phyloP scores from a whole-genome alignment of 257 asterid genomes.

The Catharanthus roseus region DNA sequence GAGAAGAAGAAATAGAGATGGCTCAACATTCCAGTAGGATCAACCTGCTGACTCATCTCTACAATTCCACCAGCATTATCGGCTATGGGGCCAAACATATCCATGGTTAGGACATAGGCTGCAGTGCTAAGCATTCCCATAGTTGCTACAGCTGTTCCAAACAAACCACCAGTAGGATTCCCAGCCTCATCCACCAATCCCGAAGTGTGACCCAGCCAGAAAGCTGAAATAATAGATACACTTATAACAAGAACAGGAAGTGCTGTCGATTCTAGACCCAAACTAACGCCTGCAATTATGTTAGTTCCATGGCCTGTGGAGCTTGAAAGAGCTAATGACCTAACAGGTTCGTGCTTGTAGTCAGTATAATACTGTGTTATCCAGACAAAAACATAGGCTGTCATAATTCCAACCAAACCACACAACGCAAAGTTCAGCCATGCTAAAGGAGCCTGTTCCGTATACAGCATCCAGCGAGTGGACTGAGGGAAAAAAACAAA shows the following conservation, averaged over 20 bases:
- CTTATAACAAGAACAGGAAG: slow-evolving; percentile 97
- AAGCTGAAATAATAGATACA: slow-evolving; percentile 73
- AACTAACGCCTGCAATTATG: slow-evolving; percentile 96
- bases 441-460: slow-evolving; percentile 98
- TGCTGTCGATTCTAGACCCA: slow-evolving; percentile 98
- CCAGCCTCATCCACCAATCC: slow-evolving; percentile 93
- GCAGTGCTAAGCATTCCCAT: slow-evolving; percentile 99
- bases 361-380: slow-evolving; percentile 91
- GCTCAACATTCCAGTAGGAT: not conserved
- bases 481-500: slow-evolving; percentile 71
- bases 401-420: slow-evolving; percentile 92
- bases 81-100: slow-evolving; percentile 99
- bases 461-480: slow-evolving; percentile 95
- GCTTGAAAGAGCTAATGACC: slow-evolving; percentile 88
- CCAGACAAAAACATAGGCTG: slow-evolving; percentile 86
- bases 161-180: slow-evolving; percentile 93
- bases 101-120: slow-evolving; percentile 98
- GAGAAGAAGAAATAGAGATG: not conserved
- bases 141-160: slow-evolving; percentile 99
- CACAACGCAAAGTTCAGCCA: slow-evolving; percentile 96
- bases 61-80: slow-evolving; percentile 99
- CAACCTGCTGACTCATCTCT: slow-evolving; percentile 99
- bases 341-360: slow-evolving; percentile 96
- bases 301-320: slow-evolving; percentile 97
- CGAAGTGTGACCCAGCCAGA: slow-evolving; percentile 95